These are phyloP conservation scores for Daedaleopsis sinensis DNA, from an alignment of 768 basidiomycete species.

Conservation along the genomic window DNA sequence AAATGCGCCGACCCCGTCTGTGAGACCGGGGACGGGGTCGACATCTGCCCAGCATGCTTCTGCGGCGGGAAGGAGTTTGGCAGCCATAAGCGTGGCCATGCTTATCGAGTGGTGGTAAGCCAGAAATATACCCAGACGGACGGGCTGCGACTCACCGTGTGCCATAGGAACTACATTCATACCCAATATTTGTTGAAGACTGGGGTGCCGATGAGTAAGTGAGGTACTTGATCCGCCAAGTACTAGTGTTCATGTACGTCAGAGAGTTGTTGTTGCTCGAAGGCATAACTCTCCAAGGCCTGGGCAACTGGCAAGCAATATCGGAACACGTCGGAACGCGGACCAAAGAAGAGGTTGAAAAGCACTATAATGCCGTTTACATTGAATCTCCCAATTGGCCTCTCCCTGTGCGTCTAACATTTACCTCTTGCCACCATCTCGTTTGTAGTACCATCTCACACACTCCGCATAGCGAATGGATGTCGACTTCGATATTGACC, in stretches of 20 bases:
- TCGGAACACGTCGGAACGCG: conserved; percentile 94
- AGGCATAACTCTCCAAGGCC: conserved; percentile 82
- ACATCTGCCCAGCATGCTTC: conserved; percentile 93
- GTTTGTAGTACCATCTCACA: conserved; percentile 13
- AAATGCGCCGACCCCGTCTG: conserved; percentile 89
- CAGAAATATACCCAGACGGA: conserved; percentile 19
- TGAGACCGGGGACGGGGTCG: conserved; percentile 78
- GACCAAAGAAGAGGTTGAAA: conserved; percentile 90
- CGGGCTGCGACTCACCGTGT: conserved; percentile 10
- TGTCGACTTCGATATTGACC: conserved; percentile 67
- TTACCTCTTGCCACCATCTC: background rate
- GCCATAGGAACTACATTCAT: conserved; percentile 87
- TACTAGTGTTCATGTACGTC: background rate
- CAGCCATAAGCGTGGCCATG: conserved; percentile 82
- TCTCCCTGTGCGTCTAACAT: conserved; percentile 60
- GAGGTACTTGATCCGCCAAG: background rate
- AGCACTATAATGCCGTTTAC: conserved; percentile 85
- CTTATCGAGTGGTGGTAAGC: conserved; percentile 88
- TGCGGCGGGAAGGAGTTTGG: conserved; percentile 89
- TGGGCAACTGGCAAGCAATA: conserved; percentile 97
- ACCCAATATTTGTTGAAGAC: conserved; percentile 92
- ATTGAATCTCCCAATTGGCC: conserved; percentile 81
- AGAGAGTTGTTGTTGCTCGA: conserved; percentile 91
- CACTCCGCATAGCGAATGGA: conserved; percentile 42
- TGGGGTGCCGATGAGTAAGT: conserved; percentile 98